Base-by-base conservation (phyloP, 2,329 filamentous ascomycete species). In the Rugonectria rugulosa region DNA sequence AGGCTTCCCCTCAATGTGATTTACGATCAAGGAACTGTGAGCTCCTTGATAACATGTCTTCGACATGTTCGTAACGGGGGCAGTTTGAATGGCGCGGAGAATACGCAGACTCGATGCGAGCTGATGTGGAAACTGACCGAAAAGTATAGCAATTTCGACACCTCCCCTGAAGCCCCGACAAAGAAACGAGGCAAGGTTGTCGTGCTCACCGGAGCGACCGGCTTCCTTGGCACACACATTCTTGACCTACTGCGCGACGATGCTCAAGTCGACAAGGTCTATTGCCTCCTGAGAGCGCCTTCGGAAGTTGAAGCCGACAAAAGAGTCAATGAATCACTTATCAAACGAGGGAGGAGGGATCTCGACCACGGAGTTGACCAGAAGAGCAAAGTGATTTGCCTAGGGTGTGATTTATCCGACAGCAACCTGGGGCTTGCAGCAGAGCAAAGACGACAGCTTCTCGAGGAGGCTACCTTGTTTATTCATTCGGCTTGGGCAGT, bases 191-290 rank as follows among this genome's bases (percentile, higher is more conserved):
- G 42, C 2, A 52, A 44, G 1, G 49, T 31, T 0, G 53, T 69
- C 1, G 70, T 86, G 2, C 68, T 90, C 4, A 90, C 87, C 0
- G 88, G 88, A 2, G 81, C 82, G 1, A 90, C 88, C 0, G 88
- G 88, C 1, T 87, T 86, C 2, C 75, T 90, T 0, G 88, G 88
- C 2, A 78, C 83, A 0, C 85, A 88, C 60, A 73, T 88, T 1
- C 60, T 70, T 4, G 37, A 68, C 3, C 26, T 60, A 20, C 60
- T 69, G 6, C 57, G 36, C 0, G 37, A 53, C 2, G 48, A 65
- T n/a, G 1, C 23, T 0, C 3, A 27, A 0, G 8, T 66, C 1
- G 20, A 41, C 1, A 67, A 21, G 20, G 15, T 68, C 0, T 62
- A 61, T 24, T 69, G 68, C 9, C 44, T 91, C 15, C 79, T 90